Conservation (phyloP, 169 alveolate species). For the Theileria orientalis region DNA sequence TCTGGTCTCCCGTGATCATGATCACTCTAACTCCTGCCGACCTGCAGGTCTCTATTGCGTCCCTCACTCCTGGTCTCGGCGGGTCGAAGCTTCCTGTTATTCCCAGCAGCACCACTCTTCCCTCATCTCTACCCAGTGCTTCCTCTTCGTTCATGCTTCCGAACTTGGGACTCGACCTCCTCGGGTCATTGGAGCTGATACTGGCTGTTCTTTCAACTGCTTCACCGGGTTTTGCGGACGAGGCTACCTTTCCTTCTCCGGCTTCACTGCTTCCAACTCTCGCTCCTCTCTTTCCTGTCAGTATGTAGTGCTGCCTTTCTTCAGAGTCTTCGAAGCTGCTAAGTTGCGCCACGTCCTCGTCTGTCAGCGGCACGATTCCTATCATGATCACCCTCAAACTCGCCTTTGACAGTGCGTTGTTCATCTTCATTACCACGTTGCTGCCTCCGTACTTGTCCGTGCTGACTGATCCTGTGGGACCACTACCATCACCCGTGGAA, state of each 20-base stretch:
- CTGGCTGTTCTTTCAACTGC: too few relatives aligned
- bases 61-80: constrained; percentile 96
- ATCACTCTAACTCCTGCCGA: constrained; percentile 97
- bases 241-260: too few relatives aligned
- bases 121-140: background rate
- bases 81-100: constrained; percentile 92
- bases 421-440: constrained; percentile 33
- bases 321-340: constrained; percentile 77
- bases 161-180: background rate
- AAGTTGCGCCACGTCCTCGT: constrained; percentile 67
- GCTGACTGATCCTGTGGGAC: background rate
- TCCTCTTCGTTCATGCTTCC: background rate
- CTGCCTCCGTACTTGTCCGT: background rate
- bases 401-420: constrained; percentile 70
- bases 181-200: background rate
- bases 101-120: constrained; percentile 73
- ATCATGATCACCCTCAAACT: constrained; percentile 86
- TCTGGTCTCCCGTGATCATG: constrained; percentile 99
- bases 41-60: constrained; percentile 91
- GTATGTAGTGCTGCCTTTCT: constrained; percentile 62
- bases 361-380: constrained; percentile 81
- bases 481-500: background rate
- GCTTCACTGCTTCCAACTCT: background rate
- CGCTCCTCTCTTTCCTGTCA: constrained; percentile 38
- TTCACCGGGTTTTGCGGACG: background rate